phyloP scores from a whole-genome alignment of 805 yeast genomes.

The Saturnispora saitoi region DNA sequence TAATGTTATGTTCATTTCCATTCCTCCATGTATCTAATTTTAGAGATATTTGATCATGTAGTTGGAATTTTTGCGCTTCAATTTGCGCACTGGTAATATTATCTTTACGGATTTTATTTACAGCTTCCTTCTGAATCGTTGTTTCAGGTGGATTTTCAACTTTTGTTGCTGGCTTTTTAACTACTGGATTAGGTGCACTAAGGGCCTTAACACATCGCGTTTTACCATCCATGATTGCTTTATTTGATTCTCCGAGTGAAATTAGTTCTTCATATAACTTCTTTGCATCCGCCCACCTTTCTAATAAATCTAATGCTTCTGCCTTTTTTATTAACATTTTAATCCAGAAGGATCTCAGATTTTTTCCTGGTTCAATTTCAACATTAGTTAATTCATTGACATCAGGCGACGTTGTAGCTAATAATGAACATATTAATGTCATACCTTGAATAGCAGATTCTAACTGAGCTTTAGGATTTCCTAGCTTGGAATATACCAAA shows the following conservation, averaged over 20 bases:
- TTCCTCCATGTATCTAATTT: conserved; percentile 54
- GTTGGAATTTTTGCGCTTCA: conserved; percentile 49
- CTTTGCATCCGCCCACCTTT: conserved; percentile 58
- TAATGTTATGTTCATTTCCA: conserved; percentile 73
- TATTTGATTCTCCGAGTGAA: conserved; percentile 57
- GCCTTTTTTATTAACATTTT: conserved; percentile 67
- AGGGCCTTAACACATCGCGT: conserved; percentile 65
- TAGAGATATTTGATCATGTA: conserved; percentile 55
- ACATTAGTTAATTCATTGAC: conserved; percentile 16
- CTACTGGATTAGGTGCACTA: conserved; percentile 21
- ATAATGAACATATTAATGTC: conserved; percentile 25
- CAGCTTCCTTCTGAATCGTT: background rate
- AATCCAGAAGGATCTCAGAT: conserved; percentile 61
- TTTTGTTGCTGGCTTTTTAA: background rate
- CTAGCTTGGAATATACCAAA: conserved; percentile 55
- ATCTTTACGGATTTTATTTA: conserved; percentile 6
- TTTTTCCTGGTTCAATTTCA: conserved; percentile 40
- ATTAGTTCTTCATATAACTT: conserved; percentile 53
- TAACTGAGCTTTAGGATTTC: conserved; percentile 52
- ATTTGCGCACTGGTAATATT: conserved; percentile 16
- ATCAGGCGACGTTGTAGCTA: conserved; percentile 9
- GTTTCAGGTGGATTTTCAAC: background rate
- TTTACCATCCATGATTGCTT: conserved; percentile 67
- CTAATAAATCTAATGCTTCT: conserved; percentile 76
- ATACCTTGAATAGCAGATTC: conserved; percentile 42